These are phyloP conservation scores for Tetrapisispora fleetii DNA, from an alignment of 805 yeast genomes.

Conservation along the genomic window DNA sequence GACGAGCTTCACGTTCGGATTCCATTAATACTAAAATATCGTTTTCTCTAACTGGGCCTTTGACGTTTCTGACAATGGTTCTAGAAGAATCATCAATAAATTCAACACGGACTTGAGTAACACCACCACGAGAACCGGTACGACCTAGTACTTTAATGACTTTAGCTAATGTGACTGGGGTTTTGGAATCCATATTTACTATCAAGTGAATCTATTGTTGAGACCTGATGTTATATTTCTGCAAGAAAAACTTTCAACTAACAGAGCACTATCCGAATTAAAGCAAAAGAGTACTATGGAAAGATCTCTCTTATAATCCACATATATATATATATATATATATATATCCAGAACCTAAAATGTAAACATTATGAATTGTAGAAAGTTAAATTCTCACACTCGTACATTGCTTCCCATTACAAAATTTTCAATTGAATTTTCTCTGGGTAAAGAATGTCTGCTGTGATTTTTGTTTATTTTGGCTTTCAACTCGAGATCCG, in stretches of 20 bases:
- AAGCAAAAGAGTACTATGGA: too few species aligned
- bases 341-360: too few species aligned
- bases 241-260: background rate
- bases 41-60: conserved; percentile 96
- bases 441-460: too few species aligned
- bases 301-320: too few species aligned
- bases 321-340: too few species aligned
- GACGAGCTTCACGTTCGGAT: conserved; percentile 99
- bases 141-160: conserved; percentile 99
- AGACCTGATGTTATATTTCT: background rate
- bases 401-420: too few species aligned
- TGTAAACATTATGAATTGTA: too few species aligned
- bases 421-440: too few species aligned
- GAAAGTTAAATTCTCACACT: too few species aligned
- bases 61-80: conserved; percentile 94
- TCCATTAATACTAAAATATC: conserved; percentile 99
- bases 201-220: background rate
- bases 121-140: conserved; percentile 99
- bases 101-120: conserved; percentile 96
- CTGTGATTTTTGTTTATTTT: background rate
- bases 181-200: conserved; percentile 38
- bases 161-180: conserved; percentile 98
- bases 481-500: background rate
- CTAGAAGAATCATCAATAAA: conserved; percentile 91
- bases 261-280: too few species aligned